Conservation (phyloP, 148 eudicot species). For the Vaccinium corymbosum region DNA sequence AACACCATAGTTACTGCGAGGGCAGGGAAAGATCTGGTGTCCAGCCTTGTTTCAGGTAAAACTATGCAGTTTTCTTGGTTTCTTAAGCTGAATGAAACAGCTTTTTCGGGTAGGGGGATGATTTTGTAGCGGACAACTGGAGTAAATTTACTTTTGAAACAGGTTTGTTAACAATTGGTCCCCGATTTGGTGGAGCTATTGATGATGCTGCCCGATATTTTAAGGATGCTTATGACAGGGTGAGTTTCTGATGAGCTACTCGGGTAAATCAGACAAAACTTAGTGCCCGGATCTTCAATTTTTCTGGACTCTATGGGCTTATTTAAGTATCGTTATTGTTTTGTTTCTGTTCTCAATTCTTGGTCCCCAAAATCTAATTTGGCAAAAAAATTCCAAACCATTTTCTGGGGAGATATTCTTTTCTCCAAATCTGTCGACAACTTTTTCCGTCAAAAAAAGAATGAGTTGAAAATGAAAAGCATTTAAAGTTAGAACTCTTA, state of each 20-base stretch:
- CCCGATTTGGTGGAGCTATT: constrained; percentile 96
- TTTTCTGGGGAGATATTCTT: neutral
- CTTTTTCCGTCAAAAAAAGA: neutral
- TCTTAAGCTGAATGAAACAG: neutral
- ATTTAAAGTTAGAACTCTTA: neutral
- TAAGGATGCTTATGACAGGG: constrained; percentile 93
- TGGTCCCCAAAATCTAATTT: neutral
- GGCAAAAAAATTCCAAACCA: neutral
- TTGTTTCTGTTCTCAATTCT: neutral
- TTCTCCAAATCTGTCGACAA: neutral
- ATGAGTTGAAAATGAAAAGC: neutral
- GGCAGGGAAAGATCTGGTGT: constrained; percentile 97
- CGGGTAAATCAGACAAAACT: neutral
- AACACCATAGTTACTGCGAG: constrained; percentile 96
- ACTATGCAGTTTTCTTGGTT: constrained; percentile 3
- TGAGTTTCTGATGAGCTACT: constrained; percentile 26
- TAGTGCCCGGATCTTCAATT: neutral
- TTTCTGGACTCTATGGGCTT: neutral
- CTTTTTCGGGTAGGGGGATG: neutral
- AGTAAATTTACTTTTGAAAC: constrained; percentile 21
- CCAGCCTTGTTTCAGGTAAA: constrained; percentile 93
- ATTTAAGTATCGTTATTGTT: neutral
- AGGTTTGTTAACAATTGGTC: constrained; percentile 96
- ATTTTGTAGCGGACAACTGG: constrained; percentile 2
- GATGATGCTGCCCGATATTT: constrained; percentile 99